These are phyloP conservation scores for Phytophthora foliorum DNA, from an alignment of 352 stramenopile genomes.

Conservation along the genomic window DNA sequence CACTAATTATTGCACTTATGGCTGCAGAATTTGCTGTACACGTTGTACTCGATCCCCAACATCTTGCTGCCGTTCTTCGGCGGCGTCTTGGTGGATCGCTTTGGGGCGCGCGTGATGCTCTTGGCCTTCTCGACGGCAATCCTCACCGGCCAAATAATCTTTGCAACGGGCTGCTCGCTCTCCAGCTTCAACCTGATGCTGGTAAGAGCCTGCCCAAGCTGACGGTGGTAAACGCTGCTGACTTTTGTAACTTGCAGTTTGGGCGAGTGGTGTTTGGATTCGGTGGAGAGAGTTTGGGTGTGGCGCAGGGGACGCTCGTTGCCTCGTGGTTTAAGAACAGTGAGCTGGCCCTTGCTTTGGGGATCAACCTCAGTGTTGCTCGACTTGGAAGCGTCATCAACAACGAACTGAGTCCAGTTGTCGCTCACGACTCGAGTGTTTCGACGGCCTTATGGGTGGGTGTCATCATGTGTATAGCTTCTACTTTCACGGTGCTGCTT, in stretches of 20 bases:
- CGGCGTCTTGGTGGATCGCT: slow-evolving; percentile 91
- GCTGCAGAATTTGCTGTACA: slow-evolving; percentile 93
- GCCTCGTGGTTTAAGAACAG: slow-evolving; percentile 95
- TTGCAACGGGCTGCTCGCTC: slow-evolving; percentile 86
- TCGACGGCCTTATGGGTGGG: slow-evolving; percentile 89
- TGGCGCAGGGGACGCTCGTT: slow-evolving; percentile 92
- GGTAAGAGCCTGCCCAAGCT: slow-evolving; percentile 20
- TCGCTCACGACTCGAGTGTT: slow-evolving; percentile 76
- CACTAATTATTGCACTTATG: slow-evolving; percentile 9
- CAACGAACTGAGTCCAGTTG: slow-evolving; percentile 87
- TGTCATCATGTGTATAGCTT: slow-evolving; percentile 82
- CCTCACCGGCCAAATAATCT: slow-evolving; percentile 88
- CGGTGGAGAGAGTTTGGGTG: slow-evolving; percentile 92
- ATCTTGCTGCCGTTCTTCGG: slow-evolving; percentile 95
- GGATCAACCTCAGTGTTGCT: slow-evolving; percentile 93
- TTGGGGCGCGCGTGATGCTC: slow-evolving; percentile 87
- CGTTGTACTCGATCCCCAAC: slow-evolving; percentile 94
- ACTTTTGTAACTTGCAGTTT: slow-evolving; percentile 48
- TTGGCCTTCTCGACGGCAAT: slow-evolving; percentile 89
- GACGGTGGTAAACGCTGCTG: background rate
- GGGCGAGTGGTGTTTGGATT: slow-evolving; percentile 94
- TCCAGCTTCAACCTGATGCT: slow-evolving; percentile 87
- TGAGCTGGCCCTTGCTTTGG: slow-evolving; percentile 93
- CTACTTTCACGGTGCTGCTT: slow-evolving; percentile 72
- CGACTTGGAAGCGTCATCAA: slow-evolving; percentile 94